Evolutionary conservation across 2,329 filamentous ascomycete genomes (phyloP), one percentile per base, ranked within the genome.

Genomic region (Taxawa tesnikishii): DNA sequence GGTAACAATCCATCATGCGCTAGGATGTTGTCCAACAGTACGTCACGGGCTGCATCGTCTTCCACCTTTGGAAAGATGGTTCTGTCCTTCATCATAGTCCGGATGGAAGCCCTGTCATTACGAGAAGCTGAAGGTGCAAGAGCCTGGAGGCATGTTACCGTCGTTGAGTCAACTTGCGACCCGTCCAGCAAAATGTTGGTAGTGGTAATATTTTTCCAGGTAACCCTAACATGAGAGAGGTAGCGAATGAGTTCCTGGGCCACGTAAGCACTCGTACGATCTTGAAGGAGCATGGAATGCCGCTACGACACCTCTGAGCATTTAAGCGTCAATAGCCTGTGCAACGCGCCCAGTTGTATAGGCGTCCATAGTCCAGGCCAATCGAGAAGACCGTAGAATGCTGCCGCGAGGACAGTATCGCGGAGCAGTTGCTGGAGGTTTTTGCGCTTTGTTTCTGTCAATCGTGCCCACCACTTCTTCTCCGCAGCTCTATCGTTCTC

Each of bases 261-360:
- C n/a, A n/a, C n/a, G n/a, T n/a, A n/a, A n/a, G n/a, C n/a, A n/a
- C n/a, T n/a, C n/a, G n/a, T n/a, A n/a, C n/a, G n/a, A n/a, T n/a
- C n/a, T n/a, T n/a, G n/a, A n/a, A n/a, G n/a, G n/a, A n/a, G n/a
- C n/a, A n/a, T n/a, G n/a, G n/a, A n/a, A n/a, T n/a, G n/a, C n/a
- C n/a, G n/a, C n/a, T n/a, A n/a, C n/a, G n/a, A n/a, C 19, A 43
- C 42, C 35, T 45, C 36, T 29, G 40, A 31, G 28, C 38, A 43
- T 28, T 40, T 40, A 27, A 45, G 30, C 9, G 37, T 38, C 6
- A 45, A 31, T 4, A 45, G 29, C 15, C 41, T 31, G 25, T 43
- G 37, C 10, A 45, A 19, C 13, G 30, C 32, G n/a, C 43, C 39
- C 11, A 45, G 33, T 24, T 36, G 33, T 10, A 45, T 19, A 10